Base-by-base conservation (phyloP, 1,139 yeast genomes). In the Geotrichum europaeum region DNA sequence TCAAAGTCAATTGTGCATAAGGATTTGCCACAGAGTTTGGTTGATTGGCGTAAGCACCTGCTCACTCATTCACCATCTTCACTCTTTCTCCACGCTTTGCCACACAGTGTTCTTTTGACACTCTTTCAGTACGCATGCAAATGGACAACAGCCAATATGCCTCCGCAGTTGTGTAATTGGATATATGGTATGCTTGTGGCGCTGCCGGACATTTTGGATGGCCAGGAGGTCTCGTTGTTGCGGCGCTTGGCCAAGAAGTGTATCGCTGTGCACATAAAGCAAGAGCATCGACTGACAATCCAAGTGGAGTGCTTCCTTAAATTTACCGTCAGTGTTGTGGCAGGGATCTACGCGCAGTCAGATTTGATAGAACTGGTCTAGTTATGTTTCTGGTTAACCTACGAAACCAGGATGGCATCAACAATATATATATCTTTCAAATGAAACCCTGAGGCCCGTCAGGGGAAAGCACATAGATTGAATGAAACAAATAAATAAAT, bases 221-320 rank as follows among this genome's bases (percentile, higher is more conserved):
- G 75, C 0, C 70, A 73, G 7, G 80, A 79, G 51, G 60, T 77
- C 2, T 72, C 80, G 10, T 67, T 74, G 10, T 62, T 80, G 49
- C 70, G 84, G 22, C 71, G 72, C 6, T 67, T 78, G 49, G 79
- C 75, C n/a, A 76, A 75, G 59, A 76, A 76, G 64, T 66, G 57
- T 64, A 62, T 34, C 18, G 60, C 32, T 7, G 59, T 53, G 57
- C 56, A 52, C 9, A 57, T 40, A 5, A 53, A 62, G n/a, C 63
- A 43, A 10, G 24, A 40, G n/a, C 25, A 18, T n/a, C 52, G 36
- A 52, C 45, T 34, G 2, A 18, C 2, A 20, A 15, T 53, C 1
- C 40, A 49, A 32, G 25, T 49, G 12, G 18, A 7, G 5, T 59
- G 58, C 34, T 66, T 71, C 2, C 64, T 74, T 60, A 72, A 69